Evolutionary conservation across 1,284 basidiomycete species (phyloP).

Genomic region (Rhodotorula sp.): DNA sequence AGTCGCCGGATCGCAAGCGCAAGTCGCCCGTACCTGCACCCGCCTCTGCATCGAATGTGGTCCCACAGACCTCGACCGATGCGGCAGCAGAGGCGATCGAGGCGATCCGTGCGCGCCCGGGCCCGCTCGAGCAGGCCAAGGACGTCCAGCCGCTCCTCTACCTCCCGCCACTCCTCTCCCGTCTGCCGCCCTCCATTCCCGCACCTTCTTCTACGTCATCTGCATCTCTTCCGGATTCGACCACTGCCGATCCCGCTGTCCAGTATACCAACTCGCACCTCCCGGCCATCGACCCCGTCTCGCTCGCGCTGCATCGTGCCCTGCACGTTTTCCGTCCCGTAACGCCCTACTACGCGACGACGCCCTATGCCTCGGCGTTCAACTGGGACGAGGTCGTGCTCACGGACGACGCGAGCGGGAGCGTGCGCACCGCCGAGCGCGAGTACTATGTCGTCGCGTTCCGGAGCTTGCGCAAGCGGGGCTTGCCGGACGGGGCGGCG

Average conservation of each 20-base stretch:
- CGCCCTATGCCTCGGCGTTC: conserved; percentile 72
- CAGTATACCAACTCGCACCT: conserved; percentile 71
- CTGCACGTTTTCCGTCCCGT: conserved; percentile 72
- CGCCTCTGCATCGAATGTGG: no score
- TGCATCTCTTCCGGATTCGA: no score
- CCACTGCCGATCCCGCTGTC: conserved; percentile 46
- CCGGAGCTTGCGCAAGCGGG: conserved; percentile 66
- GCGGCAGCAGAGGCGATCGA: neutral
- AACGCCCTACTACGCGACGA: conserved; percentile 61
- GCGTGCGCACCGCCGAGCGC: neutral
- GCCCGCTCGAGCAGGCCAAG: neutral
- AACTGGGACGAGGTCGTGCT: conserved; percentile 77
- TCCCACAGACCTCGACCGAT: neutral
- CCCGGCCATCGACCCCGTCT: conserved; percentile 77
- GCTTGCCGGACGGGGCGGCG: conserved; percentile 6
- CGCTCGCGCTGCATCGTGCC: conserved; percentile 78
- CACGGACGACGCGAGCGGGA: conserved; percentile 56
- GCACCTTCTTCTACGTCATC: conserved; percentile 28
- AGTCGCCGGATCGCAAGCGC: neutral
- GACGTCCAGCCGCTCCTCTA: neutral
- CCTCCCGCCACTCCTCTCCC: conserved; percentile 74
- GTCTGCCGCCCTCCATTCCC: conserved; percentile 53
- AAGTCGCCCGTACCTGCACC: neutral
- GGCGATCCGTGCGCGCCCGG: neutral
- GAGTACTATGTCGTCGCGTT: conserved; percentile 82